phyloP scores from a whole-genome alignment of 1,284 basidiomycete species.

The Austroboletus rostrupii region DNA sequence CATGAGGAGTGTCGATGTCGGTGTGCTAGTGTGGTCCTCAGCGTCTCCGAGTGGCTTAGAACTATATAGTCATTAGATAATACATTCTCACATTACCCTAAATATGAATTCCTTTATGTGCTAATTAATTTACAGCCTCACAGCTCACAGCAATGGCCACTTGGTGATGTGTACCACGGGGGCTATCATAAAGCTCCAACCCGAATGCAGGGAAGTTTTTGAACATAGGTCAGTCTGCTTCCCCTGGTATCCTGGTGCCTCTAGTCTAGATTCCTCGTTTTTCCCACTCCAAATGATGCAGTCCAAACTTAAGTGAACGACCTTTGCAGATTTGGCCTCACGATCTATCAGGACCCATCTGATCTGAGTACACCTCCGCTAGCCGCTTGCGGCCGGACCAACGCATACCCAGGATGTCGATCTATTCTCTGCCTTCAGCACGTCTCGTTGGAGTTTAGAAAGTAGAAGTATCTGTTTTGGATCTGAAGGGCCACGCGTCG shows the following conservation, averaged over 20 bases:
- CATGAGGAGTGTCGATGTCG: conserved; percentile 54
- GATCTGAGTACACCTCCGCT: conserved; percentile 29
- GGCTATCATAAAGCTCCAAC: too few species aligned
- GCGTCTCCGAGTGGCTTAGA: conserved; percentile 24
- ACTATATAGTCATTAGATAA: conserved; percentile 31
- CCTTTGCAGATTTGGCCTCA: conserved; percentile 1
- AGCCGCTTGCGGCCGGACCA: conserved; percentile 10
- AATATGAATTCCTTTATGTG: too few species aligned
- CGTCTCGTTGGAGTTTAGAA: conserved; percentile 22
- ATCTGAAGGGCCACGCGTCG: neutral
- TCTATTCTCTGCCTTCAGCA: conserved; percentile 8
- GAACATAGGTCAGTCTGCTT: too few species aligned
- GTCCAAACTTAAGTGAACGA: conserved; percentile 23
- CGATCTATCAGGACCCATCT: conserved; percentile 25
- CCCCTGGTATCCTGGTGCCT: neutral
- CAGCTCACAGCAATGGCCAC: too few species aligned
- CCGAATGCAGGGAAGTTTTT: too few species aligned
- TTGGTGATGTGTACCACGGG: too few species aligned
- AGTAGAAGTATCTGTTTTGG: neutral
- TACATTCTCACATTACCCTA: conserved; percentile 15
- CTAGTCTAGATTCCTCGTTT: conserved; percentile 3
- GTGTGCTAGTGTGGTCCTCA: conserved; percentile 1
- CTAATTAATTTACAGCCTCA: too few species aligned
- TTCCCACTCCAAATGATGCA: conserved; percentile 23
- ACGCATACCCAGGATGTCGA: conserved; percentile 2